Evolutionary conservation across 305 asterid genomes (phyloP).

Genomic region (Rubia peregrina): DNA sequence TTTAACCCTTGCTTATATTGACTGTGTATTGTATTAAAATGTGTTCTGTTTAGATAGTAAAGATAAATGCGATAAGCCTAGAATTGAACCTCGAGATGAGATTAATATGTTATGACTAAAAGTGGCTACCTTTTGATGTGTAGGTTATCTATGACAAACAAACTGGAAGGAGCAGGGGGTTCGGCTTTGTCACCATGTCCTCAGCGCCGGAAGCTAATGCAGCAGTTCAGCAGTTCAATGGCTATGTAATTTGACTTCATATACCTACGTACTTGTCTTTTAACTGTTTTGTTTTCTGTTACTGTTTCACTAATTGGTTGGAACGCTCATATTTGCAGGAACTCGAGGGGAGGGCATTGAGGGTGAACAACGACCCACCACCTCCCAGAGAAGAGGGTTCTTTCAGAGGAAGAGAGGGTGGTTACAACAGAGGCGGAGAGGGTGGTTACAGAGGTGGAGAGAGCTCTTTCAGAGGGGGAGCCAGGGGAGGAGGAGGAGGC

Average conservation of each 20-base stretch:
- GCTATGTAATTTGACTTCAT: constrained; percentile 46
- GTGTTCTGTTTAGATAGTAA: background rate
- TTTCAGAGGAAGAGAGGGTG: background rate
- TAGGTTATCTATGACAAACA: constrained; percentile 85
- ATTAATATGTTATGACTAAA: constrained; percentile 7
- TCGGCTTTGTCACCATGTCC: constrained; percentile 87
- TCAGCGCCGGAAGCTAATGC: constrained; percentile 56
- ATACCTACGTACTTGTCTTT: background rate
- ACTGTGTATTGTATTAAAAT: background rate
- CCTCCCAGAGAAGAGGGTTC: constrained; percentile 32
- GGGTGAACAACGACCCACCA: constrained; percentile 66
- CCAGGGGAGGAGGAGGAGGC: constrained; percentile 33
- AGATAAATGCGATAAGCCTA: background rate
- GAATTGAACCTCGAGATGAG: background rate
- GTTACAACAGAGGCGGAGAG: background rate
- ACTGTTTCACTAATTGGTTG: background rate
- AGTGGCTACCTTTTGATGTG: constrained; percentile 11
- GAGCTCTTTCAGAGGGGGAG: constrained; percentile 20
- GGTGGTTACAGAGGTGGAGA: background rate
- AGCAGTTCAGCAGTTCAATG: constrained; percentile 63
- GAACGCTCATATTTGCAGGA: constrained; percentile 39
- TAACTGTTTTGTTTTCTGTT: background rate
- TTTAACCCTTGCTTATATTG: background rate
- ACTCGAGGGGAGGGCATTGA: constrained; percentile 61
- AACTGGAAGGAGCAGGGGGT: constrained; percentile 86